Percentiles rank a stretch among this genome's conserved stretches.
Evolutionary conservation across 257 asterid species (phyloP).

Genomic region (Paraleonurus japonicus): DNA sequence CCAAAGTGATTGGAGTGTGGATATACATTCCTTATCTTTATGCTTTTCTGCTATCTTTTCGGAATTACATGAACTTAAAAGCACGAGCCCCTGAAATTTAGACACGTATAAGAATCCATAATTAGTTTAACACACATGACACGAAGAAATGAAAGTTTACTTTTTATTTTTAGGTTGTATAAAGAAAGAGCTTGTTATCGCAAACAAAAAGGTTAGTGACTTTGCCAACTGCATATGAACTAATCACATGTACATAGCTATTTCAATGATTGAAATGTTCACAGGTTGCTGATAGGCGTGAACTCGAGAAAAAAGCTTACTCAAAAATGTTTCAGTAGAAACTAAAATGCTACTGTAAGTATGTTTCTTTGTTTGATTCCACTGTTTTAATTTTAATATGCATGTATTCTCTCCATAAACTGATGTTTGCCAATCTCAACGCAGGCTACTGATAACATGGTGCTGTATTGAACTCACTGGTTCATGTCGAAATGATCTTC

Average conservation of each 20-base stretch:
- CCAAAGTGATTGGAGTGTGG: neutral
- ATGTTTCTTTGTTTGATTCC: slow-evolving; percentile 8
- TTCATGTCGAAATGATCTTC: neutral
- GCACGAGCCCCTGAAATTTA: neutral
- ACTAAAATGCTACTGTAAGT: slow-evolving; percentile 29
- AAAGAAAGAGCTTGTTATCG: slow-evolving; percentile 67
- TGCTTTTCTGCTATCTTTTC: slow-evolving; percentile 8
- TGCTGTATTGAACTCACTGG: neutral
- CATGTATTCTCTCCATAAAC: neutral
- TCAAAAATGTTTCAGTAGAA: slow-evolving; percentile 65
- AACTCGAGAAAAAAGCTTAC: slow-evolving; percentile 56
- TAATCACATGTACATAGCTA: neutral
- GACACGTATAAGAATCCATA: neutral
- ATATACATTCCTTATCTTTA: neutral
- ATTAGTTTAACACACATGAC: neutral
- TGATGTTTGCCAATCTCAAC: slow-evolving; percentile 15
- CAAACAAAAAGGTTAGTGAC: slow-evolving; percentile 62
- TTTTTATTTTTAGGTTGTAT: slow-evolving; percentile 49
- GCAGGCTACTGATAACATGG: slow-evolving; percentile 30
- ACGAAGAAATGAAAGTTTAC: slow-evolving; percentile 6
- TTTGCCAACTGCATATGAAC: slow-evolving; percentile 22
- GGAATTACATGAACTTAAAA: slow-evolving; percentile 16
- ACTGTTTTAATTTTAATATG: neutral
- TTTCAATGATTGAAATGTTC: slow-evolving; percentile 19
- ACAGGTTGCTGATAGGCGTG: slow-evolving; percentile 68